Base-by-base conservation (phyloP, 2,329 filamentous ascomycete species). In the Monascus ruber region DNA sequence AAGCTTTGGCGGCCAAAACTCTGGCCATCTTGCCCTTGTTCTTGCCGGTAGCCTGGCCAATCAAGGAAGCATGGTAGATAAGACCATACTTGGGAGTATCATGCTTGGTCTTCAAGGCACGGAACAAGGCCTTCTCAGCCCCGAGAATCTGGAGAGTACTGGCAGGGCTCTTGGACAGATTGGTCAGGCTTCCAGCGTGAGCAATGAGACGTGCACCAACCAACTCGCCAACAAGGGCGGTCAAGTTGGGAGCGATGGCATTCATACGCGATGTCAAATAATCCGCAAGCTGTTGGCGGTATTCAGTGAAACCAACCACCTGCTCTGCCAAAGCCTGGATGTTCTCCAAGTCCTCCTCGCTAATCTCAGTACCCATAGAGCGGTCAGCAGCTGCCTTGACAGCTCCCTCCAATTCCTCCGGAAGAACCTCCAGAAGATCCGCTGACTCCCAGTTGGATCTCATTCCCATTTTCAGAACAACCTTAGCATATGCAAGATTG, bases 11-110 rank as follows among this genome's bases (percentile, higher is more conserved):
- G 36, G 91, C 84, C 45, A 98, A 76, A 73, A 94, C 87, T 75
- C 91, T 85, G 33, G 91, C 91, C 58, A 98, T 94, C 74, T 98
- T 98, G 55, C 91, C 91, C 81, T 98, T 98, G 74, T 96, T 96
- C 72, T 86, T 89, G 56, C 91, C 91, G 17, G 85, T 94, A 26
- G 91, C 91, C 70, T 98, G 91, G 34, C 91, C 93, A 49, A 98
- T 93, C 34, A 98, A 77, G 26, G 85, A 91, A 36, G 85, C 83
- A 66, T 94, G 84, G 69, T 91, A 93, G 62, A 93, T 85, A 48
- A 94, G 75, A 75, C 91, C 91, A 57, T 96, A 98, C 69, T 96
- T 98, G 59, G 91, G 91, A 31, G 91, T 98, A 59, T 95, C 87
- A 66, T 96, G 89, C 76, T 98, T 96, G 36, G 91, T 98, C 78